Conservation (phyloP, 495 filamentous ascomycete genomes). For the Pseudoneurospora amorphoporcata region DNA sequence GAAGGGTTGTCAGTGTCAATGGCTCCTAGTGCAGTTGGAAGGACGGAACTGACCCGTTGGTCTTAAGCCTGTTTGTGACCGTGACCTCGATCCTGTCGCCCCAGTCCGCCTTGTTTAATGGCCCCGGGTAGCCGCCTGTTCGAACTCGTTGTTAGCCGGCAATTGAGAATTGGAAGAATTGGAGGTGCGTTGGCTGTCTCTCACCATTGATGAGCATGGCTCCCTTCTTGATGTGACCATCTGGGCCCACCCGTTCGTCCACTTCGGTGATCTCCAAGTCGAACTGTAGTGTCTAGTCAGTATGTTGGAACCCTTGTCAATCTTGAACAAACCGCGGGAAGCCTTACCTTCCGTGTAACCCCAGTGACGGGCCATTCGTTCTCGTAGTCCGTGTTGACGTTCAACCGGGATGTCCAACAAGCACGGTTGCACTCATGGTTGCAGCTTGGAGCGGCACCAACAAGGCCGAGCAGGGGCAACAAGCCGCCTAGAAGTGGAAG, state of each 20-base stretch:
- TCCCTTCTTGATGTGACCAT: conserved; percentile 19
- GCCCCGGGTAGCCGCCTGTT: conserved; percentile 6
- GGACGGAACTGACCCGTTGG: conserved; percentile 8
- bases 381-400: conserved; percentile 4
- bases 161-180: neutral
- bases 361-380: neutral
- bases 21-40: neutral
- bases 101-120: conserved; percentile 22
- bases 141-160: neutral
- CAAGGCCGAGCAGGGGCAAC: neutral
- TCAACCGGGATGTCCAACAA: neutral
- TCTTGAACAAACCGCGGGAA: neutral
- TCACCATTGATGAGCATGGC: conserved; percentile 24
- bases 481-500: neutral
- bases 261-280: conserved; percentile 7
- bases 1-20: neutral
- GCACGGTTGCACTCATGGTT: conserved; percentile 15
- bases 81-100: conserved; percentile 17
- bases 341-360: neutral
- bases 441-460: conserved; percentile 11
- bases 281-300: conserved; percentile 10
- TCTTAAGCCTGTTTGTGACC: conserved; percentile 13
- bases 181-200: conserved; percentile 4
- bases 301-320: too few relatives aligned
- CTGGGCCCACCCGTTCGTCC: conserved; percentile 21